A percentile compares a stretch with the other conserved stretches of the same genome.
Conservation (phyloP, 176 grass and related monocot species). For the Ampelocalamus luodianensis region DNA sequence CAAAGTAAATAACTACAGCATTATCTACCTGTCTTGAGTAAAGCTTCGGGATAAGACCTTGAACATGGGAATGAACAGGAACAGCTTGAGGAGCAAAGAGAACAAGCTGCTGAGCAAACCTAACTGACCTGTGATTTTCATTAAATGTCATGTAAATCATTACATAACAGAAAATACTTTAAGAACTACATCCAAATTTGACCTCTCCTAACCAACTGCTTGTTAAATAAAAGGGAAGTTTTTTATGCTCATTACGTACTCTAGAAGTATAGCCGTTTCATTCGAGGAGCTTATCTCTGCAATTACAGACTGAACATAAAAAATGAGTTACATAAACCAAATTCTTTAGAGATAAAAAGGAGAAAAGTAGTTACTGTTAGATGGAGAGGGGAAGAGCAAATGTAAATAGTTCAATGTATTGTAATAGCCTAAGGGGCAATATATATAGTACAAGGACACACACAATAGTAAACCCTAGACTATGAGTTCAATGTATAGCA, state of each 20-base stretch:
- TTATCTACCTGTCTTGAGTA: conserved; percentile 86
- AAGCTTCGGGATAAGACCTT: conserved; percentile 79
- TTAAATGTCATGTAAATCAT: conserved; percentile 40
- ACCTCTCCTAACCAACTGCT: conserved; percentile 26
- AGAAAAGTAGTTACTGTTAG: background rate
- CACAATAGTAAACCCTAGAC: no score
- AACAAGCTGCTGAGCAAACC: conserved; percentile 97
- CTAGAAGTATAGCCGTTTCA: conserved; percentile 81
- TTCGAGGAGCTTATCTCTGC: conserved; percentile 95
- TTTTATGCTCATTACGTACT: conserved; percentile 65
- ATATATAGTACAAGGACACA: no score
- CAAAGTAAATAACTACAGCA: conserved; percentile 35
- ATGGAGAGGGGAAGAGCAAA: no score
- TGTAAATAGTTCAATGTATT: no score
- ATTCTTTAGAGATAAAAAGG: conserved; percentile 30
- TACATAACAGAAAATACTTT: conserved; percentile 32
- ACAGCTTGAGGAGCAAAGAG: conserved; percentile 99
- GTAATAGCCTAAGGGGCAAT: no score
- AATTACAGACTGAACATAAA: conserved; percentile 83
- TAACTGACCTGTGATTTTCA: conserved; percentile 75
- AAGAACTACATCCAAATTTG: conserved; percentile 30
- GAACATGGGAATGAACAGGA: conserved; percentile 89
- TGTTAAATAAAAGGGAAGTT: conserved; percentile 46
- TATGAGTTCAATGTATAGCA: no score
- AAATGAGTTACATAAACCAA: conserved; percentile 35